Base-by-base conservation (phyloP, 2,329 filamentous ascomycete species). In the Penicillium sp. region DNA sequence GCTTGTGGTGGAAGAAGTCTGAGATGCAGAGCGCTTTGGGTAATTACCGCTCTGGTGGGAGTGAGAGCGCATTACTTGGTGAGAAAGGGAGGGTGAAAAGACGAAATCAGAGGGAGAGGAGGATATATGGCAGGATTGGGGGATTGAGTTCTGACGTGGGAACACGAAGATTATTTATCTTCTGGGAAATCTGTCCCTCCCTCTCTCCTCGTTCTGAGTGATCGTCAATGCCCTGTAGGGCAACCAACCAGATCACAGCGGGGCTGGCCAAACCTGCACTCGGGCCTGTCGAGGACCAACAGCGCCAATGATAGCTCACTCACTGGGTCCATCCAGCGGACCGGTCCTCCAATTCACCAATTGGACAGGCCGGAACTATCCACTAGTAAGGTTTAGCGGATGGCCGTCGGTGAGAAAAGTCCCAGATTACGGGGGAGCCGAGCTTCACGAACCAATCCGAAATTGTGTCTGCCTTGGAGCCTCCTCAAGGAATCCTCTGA, bases 371-470 rank as follows among this genome's bases (percentile, higher is more conserved):
- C 24, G 10, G 16, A 50, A n/a, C 6, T n/a, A 22, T 54, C 67
- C 67, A 69, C 66, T 49, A 44, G 52, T 66, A 70, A 60, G 66
- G 67, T 61, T 62, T 65, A 67, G 63, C 46, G 61, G 53, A 37
- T 49, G 57, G 64, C 57, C 49, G 58, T 66, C 62, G 64, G 63
- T 65, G 64, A 66, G 59, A 55, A 29, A 22, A 39, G 19, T 11
- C 31, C 47, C 47, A 22, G 4, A 7, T 29, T 29, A 56, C 27
- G 42, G 57, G 44, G 49, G 39, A 49, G 26, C 44, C 19, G 54
- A 39, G 29, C 48, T 39, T 13, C 13, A 35, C 5, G 27, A 29
- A 42, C 63, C 64, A 65, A 65, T 65, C 53, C 52, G 10, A 24
- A 16, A 29, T 57, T 39, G 46, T 52, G 14, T 57, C 57, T 64